Base-by-base conservation (phyloP, 768 basidiomycete species). In the Rhizopogon vinicolor region DNA sequence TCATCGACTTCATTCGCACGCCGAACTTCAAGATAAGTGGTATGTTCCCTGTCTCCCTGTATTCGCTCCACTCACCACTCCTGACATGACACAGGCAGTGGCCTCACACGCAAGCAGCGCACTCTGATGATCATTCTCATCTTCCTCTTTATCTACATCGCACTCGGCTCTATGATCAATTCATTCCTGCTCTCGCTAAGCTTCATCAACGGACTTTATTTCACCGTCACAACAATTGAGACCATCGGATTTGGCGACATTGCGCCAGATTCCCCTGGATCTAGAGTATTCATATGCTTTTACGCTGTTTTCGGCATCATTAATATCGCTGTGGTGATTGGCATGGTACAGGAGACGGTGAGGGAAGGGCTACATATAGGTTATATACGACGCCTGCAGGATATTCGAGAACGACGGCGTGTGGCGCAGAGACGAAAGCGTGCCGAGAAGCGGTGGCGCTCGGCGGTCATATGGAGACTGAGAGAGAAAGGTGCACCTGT, bases 171-270 rank as follows among this genome's bases (percentile, higher is more conserved):
- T 0, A 74, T 90, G 13, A 68, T 82, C 48, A 78, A 83, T 63
- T 72, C 81, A 0, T 67, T 82, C 55, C 67, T 86, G 43, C 62
- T 74, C 22, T 52, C 77, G 3, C 75, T 89, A 33, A 67, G 74
- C 18, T 93, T 89, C 66, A 77, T 91, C 61, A 75, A 90, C 63
- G 85, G 83, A 1, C 74, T 93, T n/a, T 92, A 91, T 65, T 91
- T 91, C 63, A 82, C 85, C 7, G 76, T 89, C 40, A 82, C 83
- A 16, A 79, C 87, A 4, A 86, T 92, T 56, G 87, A 91, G 66
- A 87, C 83, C 7, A 76, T 85, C 13, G 82, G 80, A 68, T 90
- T 91, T 63, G 90, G 90, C n/a, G 90, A 92, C 63, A 85, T 91
- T 52, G 66, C 72, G 9, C 88, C 89, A 3, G 51, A 43, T 3